phyloP scores from a whole-genome alignment of 306 rosid species.

The Sindora glabra region DNA sequence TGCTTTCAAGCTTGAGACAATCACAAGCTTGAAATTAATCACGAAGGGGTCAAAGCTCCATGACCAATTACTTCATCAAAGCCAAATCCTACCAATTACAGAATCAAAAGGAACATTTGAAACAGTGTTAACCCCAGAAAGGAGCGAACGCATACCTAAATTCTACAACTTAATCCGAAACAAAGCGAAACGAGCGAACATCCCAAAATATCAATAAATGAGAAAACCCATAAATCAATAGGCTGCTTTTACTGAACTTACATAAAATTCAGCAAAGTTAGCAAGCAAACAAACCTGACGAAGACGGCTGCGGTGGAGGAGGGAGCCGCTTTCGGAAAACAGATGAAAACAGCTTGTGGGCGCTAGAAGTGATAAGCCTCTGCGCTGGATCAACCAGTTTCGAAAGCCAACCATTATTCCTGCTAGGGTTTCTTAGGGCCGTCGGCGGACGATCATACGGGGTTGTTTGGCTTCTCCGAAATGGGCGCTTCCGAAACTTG shows the following conservation, averaged over 20 bases:
- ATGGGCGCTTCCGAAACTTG: constrained; percentile 67
- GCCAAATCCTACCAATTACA: neutral
- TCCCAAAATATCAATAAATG: neutral
- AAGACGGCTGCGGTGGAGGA: constrained; percentile 6
- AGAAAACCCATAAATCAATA: neutral
- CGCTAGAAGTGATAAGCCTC: constrained; percentile 51
- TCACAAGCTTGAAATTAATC: neutral
- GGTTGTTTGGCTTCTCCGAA: constrained; percentile 49
- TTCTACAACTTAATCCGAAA: no score
- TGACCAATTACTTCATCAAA: neutral
- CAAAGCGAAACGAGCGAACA: neutral
- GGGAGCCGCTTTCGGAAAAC: constrained; percentile 73
- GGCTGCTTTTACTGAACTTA: neutral
- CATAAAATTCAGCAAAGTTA: neutral
- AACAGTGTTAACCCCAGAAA: no score
- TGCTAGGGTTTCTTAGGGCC: constrained; percentile 42
- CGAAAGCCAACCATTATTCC: constrained; percentile 63
- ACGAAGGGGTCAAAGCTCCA: neutral
- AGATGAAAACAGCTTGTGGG: constrained; percentile 61
- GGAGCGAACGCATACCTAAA: no score
- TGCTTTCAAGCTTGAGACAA: neutral
- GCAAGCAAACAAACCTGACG: constrained; percentile 23
- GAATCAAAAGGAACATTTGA: neutral
- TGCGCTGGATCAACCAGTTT: constrained; percentile 93
- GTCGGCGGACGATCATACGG: constrained; percentile 82